These are phyloP conservation scores for Exophiala sideris DNA, from an alignment of 2,329 filamentous ascomycete genomes.

Conservation along the genomic window DNA sequence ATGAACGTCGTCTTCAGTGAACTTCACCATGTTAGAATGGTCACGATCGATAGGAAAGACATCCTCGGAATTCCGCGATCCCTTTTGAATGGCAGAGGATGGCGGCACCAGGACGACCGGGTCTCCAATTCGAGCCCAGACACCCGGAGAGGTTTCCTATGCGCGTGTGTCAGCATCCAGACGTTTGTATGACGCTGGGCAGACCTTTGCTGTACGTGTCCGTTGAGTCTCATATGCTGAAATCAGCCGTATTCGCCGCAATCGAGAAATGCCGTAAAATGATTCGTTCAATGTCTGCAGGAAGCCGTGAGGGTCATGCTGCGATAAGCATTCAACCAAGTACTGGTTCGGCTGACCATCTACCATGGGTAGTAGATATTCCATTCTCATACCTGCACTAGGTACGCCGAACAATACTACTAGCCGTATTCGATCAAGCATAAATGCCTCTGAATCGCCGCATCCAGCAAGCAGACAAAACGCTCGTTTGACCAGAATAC, in stretches of 20 bases:
- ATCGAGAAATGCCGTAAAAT: slow-evolving; percentile 5
- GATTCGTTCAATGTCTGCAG: slow-evolving; percentile 4
- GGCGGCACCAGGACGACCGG: not conserved
- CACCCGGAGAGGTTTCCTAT: not conserved
- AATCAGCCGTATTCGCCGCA: slow-evolving; percentile 3
- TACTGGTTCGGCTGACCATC: slow-evolving; percentile 14
- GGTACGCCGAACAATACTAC: slow-evolving; percentile 27
- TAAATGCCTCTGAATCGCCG: not conserved
- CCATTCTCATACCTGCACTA: slow-evolving; percentile 22
- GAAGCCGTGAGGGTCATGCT: not conserved
- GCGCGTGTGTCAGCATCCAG: too few relatives aligned
- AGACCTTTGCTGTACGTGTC: slow-evolving; percentile 8
- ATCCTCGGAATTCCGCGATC: not conserved
- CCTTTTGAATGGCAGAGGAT: slow-evolving; percentile 1
- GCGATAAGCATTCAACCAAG: slow-evolving; percentile 5
- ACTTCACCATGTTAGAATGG: slow-evolving; percentile 12
- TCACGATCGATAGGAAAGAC: slow-evolving; percentile 2
- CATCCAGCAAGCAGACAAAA: not conserved
- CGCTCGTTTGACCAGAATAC: slow-evolving; percentile 19
- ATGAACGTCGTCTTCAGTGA: not conserved
- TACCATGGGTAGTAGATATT: slow-evolving; percentile 18
- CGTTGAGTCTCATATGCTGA: slow-evolving; percentile 12
- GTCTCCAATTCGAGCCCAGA: not conserved
- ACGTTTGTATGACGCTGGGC: too few relatives aligned
- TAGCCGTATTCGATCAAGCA: slow-evolving; percentile 5